These are phyloP conservation scores for Spiraea crenata DNA, from an alignment of 331 rosid species.

Conservation along the genomic window DNA sequence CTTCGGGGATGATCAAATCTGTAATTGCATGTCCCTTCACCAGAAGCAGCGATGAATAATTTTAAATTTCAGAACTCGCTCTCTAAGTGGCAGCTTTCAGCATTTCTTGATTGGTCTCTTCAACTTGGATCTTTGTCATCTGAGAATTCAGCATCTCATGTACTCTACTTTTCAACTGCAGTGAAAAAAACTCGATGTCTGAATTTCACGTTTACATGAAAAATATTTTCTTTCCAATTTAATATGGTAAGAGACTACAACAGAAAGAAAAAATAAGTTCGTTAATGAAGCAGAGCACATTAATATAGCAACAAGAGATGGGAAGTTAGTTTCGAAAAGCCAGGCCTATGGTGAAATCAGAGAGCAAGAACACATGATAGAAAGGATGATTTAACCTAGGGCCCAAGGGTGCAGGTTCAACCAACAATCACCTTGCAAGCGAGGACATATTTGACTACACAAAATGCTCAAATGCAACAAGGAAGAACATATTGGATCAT, in stretches of 20 bases:
- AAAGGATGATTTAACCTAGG: too few species aligned
- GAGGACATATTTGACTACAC: too few species aligned
- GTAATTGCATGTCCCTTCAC: not conserved
- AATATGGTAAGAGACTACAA: not conserved
- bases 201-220: constrained; percentile 11
- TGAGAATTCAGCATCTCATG: constrained; percentile 67
- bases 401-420: too few species aligned
- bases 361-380: too few species aligned
- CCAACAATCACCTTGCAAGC: not conserved
- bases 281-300: not conserved
- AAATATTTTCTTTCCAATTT: not conserved
- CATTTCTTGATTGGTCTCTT: constrained; percentile 21
- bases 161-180: constrained; percentile 70
- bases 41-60: not conserved
- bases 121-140: constrained; percentile 51
- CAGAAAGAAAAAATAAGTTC: constrained; percentile 1
- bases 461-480: too few species aligned
- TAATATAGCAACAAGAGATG: not conserved
- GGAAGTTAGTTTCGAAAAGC: not conserved
- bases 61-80: not conserved
- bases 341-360: not conserved
- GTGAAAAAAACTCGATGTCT: not conserved
- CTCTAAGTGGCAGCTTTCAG: constrained; percentile 7
- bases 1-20: not conserved
- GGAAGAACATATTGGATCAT: too few species aligned